phyloP scores from a whole-genome alignment of 768 basidiomycete genomes.

The Exsudoporus frostii region DNA sequence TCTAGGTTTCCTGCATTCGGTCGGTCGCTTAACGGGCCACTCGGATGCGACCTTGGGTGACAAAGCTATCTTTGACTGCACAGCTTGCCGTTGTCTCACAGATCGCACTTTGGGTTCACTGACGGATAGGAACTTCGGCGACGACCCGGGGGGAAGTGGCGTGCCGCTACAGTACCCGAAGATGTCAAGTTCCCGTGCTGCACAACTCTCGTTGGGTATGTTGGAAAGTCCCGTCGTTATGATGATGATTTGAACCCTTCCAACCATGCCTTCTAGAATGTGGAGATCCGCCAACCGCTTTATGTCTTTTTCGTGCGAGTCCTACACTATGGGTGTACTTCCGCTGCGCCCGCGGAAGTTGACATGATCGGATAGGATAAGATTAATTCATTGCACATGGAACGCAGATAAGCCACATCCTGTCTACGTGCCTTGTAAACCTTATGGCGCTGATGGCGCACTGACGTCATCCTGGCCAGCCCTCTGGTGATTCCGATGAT shows the following conservation, averaged over 20 bases:
- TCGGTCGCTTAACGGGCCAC: not conserved
- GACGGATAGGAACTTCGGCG: too few relatives aligned
- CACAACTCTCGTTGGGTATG: too few relatives aligned
- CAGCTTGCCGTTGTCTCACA: too few relatives aligned
- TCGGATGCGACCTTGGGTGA: not conserved
- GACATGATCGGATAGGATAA: not conserved
- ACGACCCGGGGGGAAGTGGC: too few relatives aligned
- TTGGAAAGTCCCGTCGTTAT: not conserved
- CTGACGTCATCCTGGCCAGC: not conserved
- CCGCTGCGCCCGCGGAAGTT: not conserved
- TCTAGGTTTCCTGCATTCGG: not conserved
- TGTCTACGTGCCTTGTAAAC: not conserved
- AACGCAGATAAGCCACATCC: not conserved
- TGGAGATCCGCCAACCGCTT: not conserved
- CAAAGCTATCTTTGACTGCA: not conserved
- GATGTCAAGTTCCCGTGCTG: too few relatives aligned
- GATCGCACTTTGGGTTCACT: too few relatives aligned
- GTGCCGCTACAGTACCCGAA: too few relatives aligned
- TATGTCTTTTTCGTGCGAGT: not conserved
- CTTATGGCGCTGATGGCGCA: too few relatives aligned
- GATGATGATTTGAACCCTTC: not conserved
- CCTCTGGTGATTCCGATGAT: too few relatives aligned
- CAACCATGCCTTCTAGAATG: not conserved
- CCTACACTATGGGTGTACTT: not conserved
- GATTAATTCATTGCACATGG: too few relatives aligned